Evolutionary conservation across 2,329 filamentous ascomycete species (phyloP), one percentile per base, ranked within the genome.

Genomic region (Colletotrichum simmondsii): DNA sequence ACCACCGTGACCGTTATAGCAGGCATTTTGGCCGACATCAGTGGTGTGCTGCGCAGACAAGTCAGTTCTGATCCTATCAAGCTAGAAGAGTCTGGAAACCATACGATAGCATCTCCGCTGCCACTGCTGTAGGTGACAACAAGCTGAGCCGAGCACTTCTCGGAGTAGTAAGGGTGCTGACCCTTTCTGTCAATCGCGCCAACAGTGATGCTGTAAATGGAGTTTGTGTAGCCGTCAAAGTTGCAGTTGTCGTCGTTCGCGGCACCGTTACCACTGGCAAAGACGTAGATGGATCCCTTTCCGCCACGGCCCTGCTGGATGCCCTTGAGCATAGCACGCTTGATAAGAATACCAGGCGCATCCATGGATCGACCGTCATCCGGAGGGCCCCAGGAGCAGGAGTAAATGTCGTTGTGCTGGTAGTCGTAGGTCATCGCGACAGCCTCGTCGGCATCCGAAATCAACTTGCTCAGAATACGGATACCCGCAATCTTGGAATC

Each of bases 171-270:
- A 0, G 97, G 95, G 80, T 98, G 96, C n/a, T 90, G 83, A 52
- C 96, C 95, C 76, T 93, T 91, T 72, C 94, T 89, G 81, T 98
- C 95, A 74, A 99, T 93, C 42, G 96, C 96, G 49, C 97, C 97
- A 22, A 99, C 95, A 0, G 95, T 98, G 77, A 99, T 97, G 81
- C 95, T 98, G 87, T 98, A 99, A 78, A 99, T 99, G 80, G 95
- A 98, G 86, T 99, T 99, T 72, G 97, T 99, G 84, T 99, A 99
- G 52, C 97, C 97, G 80, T 99, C 97, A 81, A 99, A 99, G 82
- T 99, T 99, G 88, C 97, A 99, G 83, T 99, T 98, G 82, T 99
- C 97, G 59, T 94, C 95, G 75, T 87, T 91, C 4, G 88, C 87
- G 11, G 96, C 97, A 71, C 97, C 97, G 79, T 99, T 99, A 72